These are phyloP conservation scores for Abrus precatorius DNA, from an alignment of 306 rosid species.

Conservation along the genomic window DNA sequence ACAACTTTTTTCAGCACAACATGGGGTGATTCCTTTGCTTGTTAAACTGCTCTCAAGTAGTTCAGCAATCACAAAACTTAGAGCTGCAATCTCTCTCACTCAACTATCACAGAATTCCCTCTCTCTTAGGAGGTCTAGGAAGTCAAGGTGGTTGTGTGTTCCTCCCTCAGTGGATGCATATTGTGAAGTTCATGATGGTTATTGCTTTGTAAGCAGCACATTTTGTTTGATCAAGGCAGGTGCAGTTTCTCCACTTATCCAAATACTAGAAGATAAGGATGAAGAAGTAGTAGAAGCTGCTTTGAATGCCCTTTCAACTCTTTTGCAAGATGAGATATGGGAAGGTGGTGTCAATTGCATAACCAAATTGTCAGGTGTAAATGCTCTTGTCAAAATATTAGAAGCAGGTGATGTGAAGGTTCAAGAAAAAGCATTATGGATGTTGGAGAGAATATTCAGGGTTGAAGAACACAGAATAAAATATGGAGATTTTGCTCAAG, in stretches of 20 bases:
- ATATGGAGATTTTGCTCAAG: slow-evolving; percentile 70
- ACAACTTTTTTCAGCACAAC: slow-evolving; percentile 70
- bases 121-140: slow-evolving; percentile 59
- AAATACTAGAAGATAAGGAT: slow-evolving; percentile 67
- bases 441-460: slow-evolving; percentile 78
- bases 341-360: slow-evolving; percentile 73
- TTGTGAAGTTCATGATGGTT: slow-evolving; percentile 80
- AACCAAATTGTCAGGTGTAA: slow-evolving; percentile 64
- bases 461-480: slow-evolving; percentile 60
- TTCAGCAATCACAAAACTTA: slow-evolving; percentile 59
- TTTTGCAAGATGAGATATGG: slow-evolving; percentile 76
- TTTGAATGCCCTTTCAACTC: slow-evolving; percentile 70
- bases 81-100: slow-evolving; percentile 78
- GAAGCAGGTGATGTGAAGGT: slow-evolving; percentile 61
- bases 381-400: slow-evolving; percentile 59
- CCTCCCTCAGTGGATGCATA: slow-evolving; percentile 58
- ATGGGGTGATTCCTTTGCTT: slow-evolving; percentile 77
- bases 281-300: slow-evolving; percentile 76
- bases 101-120: slow-evolving; percentile 80
- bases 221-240: slow-evolving; percentile 79
- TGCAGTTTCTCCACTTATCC: slow-evolving; percentile 69
- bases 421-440: slow-evolving; percentile 78
- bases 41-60: slow-evolving; percentile 72
- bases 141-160: slow-evolving; percentile 70
- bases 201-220: slow-evolving; percentile 66